Base-by-base conservation (phyloP, 208 protist species). In the Leishmania guyanensis region DNA sequence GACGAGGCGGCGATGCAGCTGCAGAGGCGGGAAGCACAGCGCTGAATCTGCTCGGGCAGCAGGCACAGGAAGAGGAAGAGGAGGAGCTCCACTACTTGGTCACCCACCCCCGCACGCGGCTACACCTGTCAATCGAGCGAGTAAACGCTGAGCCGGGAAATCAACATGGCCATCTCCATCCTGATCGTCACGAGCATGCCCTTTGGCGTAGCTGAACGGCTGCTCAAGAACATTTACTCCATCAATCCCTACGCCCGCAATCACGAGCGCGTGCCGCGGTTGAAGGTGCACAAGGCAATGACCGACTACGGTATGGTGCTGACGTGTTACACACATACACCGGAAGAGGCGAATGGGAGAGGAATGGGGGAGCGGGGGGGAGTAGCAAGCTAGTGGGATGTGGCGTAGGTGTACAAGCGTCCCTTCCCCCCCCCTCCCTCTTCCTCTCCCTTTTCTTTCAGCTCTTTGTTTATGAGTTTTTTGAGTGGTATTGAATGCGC, bases 131-230 rank as follows among this genome's bases (percentile, higher is more conserved):
- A 78, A 22, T 75, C 77, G 5, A 82, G 88, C 56, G 84, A 88
- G 33, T 87, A 86, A 68, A 87, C 86, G 22, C 76, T 93, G 64
- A 86, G 84, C 60, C 82, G 88, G 58, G 91, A 94, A 54, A 84
- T 90, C 68, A 90, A 92, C 75, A 90, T 91, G 86, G 83, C 87
- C 70, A 86, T 91, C 60, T 86, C 87, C 20, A 86, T 94, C 64
- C 54, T 92, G 62, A 89, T 94, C 22, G 91, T 85, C 71, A 90
- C 90, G 54, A 86, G 92, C 74, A 87, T 94, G 66, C 92, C 92
- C 72, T 94, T 91, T 83, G 80, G 39, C 0, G 84, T 92, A 76
- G 78, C 90, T 39, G 87, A 91, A 65, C 87, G 90, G 43, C 79
- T 89, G 71, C 53, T 92, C 53, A 84, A 86, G 50, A 87, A 84